Conservation (phyloP, 106 monocot species). For the Acanthochlamys bracteata region DNA sequence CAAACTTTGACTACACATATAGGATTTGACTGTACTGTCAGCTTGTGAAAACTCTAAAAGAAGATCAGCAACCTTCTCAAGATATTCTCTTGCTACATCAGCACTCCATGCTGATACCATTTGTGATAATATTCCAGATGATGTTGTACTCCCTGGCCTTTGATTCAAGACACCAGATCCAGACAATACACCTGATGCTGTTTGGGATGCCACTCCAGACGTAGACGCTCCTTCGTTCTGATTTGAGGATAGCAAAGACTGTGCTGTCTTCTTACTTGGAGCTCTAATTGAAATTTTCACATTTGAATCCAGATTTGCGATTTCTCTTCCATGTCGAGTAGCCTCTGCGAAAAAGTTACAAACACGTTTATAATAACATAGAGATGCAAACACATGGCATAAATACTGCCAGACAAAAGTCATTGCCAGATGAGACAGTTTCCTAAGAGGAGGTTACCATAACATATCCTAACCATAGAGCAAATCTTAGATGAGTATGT, state of each 20-base stretch:
- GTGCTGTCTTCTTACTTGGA: slow-evolving; percentile 21
- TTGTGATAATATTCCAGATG: slow-evolving; percentile 63
- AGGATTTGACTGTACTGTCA: slow-evolving; percentile 48
- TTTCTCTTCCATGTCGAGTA: slow-evolving; percentile 57
- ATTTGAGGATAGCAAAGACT: slow-evolving; percentile 8
- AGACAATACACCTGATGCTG: slow-evolving; percentile 74
- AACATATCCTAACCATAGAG: no score
- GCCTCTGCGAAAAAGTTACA: slow-evolving; percentile 37
- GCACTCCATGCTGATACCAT: slow-evolving; percentile 66
- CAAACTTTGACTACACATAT: slow-evolving; percentile 62
- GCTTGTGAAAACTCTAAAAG: slow-evolving; percentile 62
- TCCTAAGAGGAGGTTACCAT: no score
- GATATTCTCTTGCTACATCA: slow-evolving; percentile 76
- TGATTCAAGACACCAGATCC: slow-evolving; percentile 80
- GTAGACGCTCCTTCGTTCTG: slow-evolving; percentile 53
- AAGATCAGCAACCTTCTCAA: slow-evolving; percentile 80
- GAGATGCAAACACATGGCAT: no score
- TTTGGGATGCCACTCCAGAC: slow-evolving; percentile 67
- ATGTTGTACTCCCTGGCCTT: slow-evolving; percentile 70
- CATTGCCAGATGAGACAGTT: no score
- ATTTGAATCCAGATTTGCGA: slow-evolving; percentile 27
- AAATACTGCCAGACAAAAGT: no score
- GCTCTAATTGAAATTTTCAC: slow-evolving; percentile 24
- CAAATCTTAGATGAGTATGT: no score
- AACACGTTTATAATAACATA: no score